phyloP scores from a whole-genome alignment of 1,139 yeast genomes.

The Zygotorulaspora mrakii region DNA sequence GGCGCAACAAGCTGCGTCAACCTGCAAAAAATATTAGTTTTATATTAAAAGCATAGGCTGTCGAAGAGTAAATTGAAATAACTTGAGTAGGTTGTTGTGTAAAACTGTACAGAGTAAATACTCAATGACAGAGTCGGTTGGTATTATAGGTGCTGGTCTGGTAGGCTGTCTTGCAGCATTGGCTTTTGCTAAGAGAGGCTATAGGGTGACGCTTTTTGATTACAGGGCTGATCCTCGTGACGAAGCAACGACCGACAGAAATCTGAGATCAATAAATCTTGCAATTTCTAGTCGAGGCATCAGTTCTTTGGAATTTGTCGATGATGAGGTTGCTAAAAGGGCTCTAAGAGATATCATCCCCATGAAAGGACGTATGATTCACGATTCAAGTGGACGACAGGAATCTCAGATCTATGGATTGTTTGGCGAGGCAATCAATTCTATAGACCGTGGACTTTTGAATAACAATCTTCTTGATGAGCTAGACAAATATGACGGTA shows the following conservation, averaged over 20 bases:
- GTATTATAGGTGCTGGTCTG: conserved; percentile 77
- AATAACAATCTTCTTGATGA: conserved; percentile 61
- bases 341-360: conserved; percentile 67
- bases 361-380: conserved; percentile 89
- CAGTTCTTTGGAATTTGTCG: conserved; percentile 60
- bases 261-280: conserved; percentile 71
- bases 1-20: too few species aligned
- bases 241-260: conserved; percentile 34
- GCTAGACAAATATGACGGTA: conserved; percentile 30
- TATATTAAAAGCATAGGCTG: too few species aligned
- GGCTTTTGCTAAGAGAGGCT: conserved; percentile 72
- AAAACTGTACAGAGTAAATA: background rate
- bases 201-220: conserved; percentile 67
- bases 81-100: background rate
- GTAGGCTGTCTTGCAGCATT: conserved; percentile 88
- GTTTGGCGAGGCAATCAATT: conserved; percentile 80
- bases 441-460: conserved; percentile 72
- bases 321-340: conserved; percentile 51
- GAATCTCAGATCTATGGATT: conserved; percentile 74
- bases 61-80: too few species aligned
- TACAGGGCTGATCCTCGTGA: conserved; percentile 45
- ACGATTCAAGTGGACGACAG: conserved; percentile 59
- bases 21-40: too few species aligned
- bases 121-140: conserved; percentile 37
- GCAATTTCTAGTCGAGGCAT: conserved; percentile 87